These are phyloP conservation scores for Botrytis byssoidea DNA, from an alignment of 2,329 filamentous ascomycete genomes.

Conservation along the genomic window DNA sequence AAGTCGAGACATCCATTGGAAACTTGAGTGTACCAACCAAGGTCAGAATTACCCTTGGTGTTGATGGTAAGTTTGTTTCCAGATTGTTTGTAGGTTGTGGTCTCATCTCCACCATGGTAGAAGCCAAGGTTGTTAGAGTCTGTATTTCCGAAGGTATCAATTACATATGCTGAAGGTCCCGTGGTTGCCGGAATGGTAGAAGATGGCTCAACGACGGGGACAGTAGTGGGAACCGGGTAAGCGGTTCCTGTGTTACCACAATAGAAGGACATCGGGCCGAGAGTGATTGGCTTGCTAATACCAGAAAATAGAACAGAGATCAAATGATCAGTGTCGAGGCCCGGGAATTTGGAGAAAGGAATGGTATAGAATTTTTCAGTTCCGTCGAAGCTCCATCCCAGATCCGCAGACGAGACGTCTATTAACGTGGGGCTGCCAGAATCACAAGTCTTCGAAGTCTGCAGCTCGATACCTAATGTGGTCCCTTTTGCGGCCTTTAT, in stretches of 20 bases:
- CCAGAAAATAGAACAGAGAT: conserved; percentile 51
- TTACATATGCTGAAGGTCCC: conserved; percentile 51
- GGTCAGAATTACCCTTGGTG: conserved; percentile 56
- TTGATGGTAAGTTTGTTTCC: conserved; percentile 53
- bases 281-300: conserved; percentile 47
- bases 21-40: conserved; percentile 60
- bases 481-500: conserved; percentile 54
- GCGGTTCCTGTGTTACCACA: conserved; percentile 52
- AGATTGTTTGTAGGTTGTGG: conserved; percentile 52
- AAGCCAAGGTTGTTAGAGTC: conserved; percentile 58
- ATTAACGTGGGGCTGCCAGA: conserved; percentile 39
- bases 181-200: conserved; percentile 51
- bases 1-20: conserved; percentile 56
- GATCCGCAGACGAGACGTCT: conserved; percentile 43
- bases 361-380: conserved; percentile 59
- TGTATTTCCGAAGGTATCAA: conserved; percentile 58
- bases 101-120: conserved; percentile 66
- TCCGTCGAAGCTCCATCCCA: conserved; percentile 61
- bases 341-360: conserved; percentile 52
- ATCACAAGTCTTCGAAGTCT: conserved; percentile 44
- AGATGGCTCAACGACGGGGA: conserved; percentile 44
- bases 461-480: conserved; percentile 51
- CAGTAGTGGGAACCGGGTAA: conserved; percentile 48
- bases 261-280: conserved; percentile 59
- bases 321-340: conserved; percentile 52